Conservation (phyloP, 441 rosid genomes). For the Viola pubescens region DNA sequence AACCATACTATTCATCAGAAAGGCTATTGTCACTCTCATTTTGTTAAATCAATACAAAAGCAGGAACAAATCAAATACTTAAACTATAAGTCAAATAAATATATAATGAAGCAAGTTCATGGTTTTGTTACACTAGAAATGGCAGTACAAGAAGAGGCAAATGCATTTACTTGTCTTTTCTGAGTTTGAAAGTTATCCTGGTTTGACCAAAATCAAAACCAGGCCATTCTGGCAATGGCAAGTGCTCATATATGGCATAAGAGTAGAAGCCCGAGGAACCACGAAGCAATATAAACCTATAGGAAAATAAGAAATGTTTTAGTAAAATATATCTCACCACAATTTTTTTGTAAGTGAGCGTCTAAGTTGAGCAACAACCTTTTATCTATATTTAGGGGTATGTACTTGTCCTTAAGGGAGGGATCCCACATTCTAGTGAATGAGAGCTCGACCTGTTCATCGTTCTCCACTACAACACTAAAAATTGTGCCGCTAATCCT, state of each 20-base stretch:
- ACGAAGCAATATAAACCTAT: conserved; percentile 61
- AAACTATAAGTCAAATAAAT: background rate
- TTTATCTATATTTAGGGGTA: conserved; percentile 79
- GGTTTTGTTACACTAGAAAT: too few relatives aligned
- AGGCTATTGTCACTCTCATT: too few relatives aligned
- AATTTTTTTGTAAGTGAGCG: background rate
- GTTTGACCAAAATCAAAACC: conserved; percentile 68
- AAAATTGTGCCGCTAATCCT: conserved; percentile 74
- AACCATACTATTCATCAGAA: too few relatives aligned
- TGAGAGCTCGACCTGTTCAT: conserved; percentile 75
- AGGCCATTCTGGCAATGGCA: conserved; percentile 51
- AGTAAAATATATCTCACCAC: background rate
- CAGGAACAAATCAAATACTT: background rate
- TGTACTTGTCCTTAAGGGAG: conserved; percentile 38
- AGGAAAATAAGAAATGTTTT: conserved; percentile 10
- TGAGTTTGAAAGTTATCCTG: conserved; percentile 69
- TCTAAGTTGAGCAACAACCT: conserved; percentile 36
- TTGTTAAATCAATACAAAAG: too few relatives aligned
- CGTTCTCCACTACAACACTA: conserved; percentile 50
- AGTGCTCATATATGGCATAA: conserved; percentile 71
- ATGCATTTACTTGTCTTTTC: conserved; percentile 58
- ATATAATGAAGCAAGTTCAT: too few relatives aligned
- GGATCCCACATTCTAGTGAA: conserved; percentile 68
- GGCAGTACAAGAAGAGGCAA: background rate
- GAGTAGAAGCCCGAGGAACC: conserved; percentile 62